Base-by-base conservation (phyloP, 2,329 filamentous ascomycete species). In the Trichoderma brevicompactum region DNA sequence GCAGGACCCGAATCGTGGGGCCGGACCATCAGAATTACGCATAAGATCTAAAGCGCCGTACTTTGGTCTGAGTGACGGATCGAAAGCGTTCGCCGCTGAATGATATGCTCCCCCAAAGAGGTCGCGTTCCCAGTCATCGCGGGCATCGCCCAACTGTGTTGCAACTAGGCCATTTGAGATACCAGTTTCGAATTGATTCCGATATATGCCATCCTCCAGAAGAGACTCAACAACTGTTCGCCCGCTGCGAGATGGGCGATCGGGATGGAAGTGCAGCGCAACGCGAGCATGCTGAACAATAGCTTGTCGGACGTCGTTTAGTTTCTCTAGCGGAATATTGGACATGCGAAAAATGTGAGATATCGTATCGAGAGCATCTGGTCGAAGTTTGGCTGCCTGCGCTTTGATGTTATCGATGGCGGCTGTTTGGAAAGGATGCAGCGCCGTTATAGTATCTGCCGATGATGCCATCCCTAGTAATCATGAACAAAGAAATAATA, bases 31-130 rank as follows among this genome's bases (percentile, higher is more conserved):
- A 5, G 68, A 62, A 38, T 50, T 64, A 36, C 65, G 49, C 63
- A 67, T 66, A 8, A 71, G 55, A 49, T 70, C 67, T 13, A 71
- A 41, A 10, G 69, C 70, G 7, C 70, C 68, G 46, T 70, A 70
- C 28, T 70, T 69, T 17, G 69, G 69, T 15, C 69, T 59, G 10
- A 65, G 49, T 7, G 59, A 49, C 3, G 46, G 59, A n/a, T 65
- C 23, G 12, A 65, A 61, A 13, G 7, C 32, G 43, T 56, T 23
- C 13, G 13, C 28, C 23, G 12, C 44, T 1, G 40, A 38, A 43
- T 70, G 67, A 65, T 61, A 65, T 6, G 56, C 64, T 4, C 64
- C 64, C 15, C 44, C 23, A 17, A 61, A 65, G 13, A 65, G 64
- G 7, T 10, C 41, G 23, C 64, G 34, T 34, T 65, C 64, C 64